These are phyloP conservation scores for Rhizophagus prolifer DNA, from an alignment of 192 early-diverging fungal species.

Conservation along the genomic window DNA sequence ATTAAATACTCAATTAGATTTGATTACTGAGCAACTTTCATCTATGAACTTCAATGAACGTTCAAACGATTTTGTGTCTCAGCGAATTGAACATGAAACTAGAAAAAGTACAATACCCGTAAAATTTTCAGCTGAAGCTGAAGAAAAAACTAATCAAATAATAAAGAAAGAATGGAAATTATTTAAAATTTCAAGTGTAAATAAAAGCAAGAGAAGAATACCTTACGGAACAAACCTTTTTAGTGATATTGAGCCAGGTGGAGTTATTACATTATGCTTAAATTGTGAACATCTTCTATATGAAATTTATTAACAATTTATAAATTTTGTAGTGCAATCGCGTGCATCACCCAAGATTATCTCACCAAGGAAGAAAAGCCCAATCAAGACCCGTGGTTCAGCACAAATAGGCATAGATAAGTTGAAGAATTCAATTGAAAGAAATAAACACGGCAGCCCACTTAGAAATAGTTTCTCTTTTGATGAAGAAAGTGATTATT, in stretches of 20 bases:
- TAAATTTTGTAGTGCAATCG: neutral
- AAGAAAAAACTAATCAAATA: neutral
- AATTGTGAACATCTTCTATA: no score
- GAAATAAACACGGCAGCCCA: neutral
- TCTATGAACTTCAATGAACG: neutral
- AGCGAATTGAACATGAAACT: neutral
- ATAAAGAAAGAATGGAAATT: neutral
- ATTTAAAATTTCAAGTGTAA: neutral
- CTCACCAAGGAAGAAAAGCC: conserved; percentile 7
- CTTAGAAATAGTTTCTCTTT: neutral
- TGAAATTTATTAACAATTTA: neutral
- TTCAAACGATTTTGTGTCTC: neutral
- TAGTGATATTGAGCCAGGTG: neutral
- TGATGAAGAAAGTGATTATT: neutral
- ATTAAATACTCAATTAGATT: conserved; percentile 5
- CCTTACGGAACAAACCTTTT: neutral
- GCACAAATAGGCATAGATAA: neutral
- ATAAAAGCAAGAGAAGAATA: neutral
- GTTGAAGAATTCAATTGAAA: neutral
- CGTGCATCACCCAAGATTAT: neutral
- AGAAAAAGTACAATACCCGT: neutral
- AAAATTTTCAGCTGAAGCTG: neutral
- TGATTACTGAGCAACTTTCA: neutral
- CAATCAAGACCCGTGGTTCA: neutral
- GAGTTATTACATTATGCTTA: neutral